These are phyloP conservation scores for Alnus rubra DNA, from an alignment of 306 rosid genomes.

Conservation along the genomic window DNA sequence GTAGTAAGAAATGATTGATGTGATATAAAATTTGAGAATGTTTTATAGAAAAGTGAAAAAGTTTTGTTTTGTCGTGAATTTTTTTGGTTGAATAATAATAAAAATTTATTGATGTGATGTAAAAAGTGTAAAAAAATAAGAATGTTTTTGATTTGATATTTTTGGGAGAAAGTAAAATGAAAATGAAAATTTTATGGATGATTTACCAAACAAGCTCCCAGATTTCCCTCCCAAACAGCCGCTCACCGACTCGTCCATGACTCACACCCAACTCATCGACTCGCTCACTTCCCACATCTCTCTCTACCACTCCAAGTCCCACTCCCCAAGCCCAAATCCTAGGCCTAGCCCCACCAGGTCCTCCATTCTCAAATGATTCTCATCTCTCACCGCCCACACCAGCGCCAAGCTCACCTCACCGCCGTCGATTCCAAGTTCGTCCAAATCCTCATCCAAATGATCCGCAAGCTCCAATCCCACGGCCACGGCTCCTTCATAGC, in stretches of 20 bases:
- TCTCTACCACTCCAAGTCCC: slow-evolving; percentile 61
- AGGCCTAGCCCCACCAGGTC: slow-evolving; percentile 56
- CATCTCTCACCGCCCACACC: slow-evolving; percentile 64
- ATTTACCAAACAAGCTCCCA: too few species aligned
- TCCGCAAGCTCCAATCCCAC: slow-evolving; percentile 42
- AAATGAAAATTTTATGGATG: too few species aligned
- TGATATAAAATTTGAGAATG: too few species aligned
- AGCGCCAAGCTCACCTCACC: slow-evolving; percentile 76
- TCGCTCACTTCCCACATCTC: slow-evolving; percentile 85
- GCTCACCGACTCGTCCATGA: slow-evolving; percentile 41
- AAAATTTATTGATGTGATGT: too few species aligned
- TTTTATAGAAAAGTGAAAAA: too few species aligned
- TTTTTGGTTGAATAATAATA: too few species aligned
- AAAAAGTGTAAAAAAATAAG: too few species aligned
- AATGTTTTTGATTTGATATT: too few species aligned
- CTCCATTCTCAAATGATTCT: slow-evolving; percentile 74
- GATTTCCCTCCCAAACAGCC: neutral
- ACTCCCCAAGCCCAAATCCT: slow-evolving; percentile 31
- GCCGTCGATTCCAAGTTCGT: slow-evolving; percentile 60
- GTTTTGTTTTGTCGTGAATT: too few species aligned
- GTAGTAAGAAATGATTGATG: too few species aligned
- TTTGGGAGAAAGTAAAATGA: too few species aligned
- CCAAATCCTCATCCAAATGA: slow-evolving; percentile 63
- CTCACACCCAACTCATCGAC: slow-evolving; percentile 76
- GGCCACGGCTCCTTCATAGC: slow-evolving; percentile 74